phyloP scores from a whole-genome alignment of 192 early-diverging fungal genomes.

The Coemansia sp. region DNA sequence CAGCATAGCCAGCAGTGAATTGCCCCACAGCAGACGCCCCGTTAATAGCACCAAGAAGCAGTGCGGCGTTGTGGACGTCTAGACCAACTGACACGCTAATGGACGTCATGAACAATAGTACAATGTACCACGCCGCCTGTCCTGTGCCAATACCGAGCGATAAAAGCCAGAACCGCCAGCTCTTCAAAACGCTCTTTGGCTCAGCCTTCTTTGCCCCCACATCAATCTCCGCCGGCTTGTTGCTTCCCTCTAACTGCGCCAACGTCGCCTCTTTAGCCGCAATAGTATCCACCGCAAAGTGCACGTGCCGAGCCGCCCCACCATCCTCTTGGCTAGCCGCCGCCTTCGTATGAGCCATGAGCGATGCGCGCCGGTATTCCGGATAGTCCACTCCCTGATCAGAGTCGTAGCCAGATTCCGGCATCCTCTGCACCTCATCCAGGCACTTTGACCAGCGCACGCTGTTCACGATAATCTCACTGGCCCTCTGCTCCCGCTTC shows the following conservation, averaged over 20 bases:
- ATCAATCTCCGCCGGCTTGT: neutral
- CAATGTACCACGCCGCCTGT: constrained; percentile 46
- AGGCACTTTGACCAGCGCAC: constrained; percentile 43
- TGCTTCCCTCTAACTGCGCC: constrained; percentile 23
- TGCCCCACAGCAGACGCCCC: constrained; percentile 48
- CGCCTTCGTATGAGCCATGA: neutral
- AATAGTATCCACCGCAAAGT: constrained; percentile 18
- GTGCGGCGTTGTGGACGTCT: constrained; percentile 48
- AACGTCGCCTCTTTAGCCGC: constrained; percentile 12
- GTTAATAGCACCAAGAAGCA: constrained; percentile 40
- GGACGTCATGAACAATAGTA: constrained; percentile 42
- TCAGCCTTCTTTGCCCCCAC: neutral
- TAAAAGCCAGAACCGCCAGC: constrained; percentile 44
- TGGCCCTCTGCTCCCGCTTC: constrained; percentile 19
- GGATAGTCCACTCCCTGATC: constrained; percentile 17
- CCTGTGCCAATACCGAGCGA: constrained; percentile 37
- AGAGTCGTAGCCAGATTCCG: constrained; percentile 15
- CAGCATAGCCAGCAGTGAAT: constrained; percentile 45
- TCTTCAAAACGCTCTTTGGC: constrained; percentile 13
- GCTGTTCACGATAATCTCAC: constrained; percentile 25
- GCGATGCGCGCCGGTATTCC: constrained; percentile 15
- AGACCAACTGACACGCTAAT: constrained; percentile 44
- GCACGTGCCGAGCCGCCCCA: constrained; percentile 19
- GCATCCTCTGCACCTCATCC: constrained; percentile 7
- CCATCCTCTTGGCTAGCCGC: no score